phyloP scores from a whole-genome alignment of 2,329 filamentous ascomycete species.

The Pseudopithomyces chartarum region DNA sequence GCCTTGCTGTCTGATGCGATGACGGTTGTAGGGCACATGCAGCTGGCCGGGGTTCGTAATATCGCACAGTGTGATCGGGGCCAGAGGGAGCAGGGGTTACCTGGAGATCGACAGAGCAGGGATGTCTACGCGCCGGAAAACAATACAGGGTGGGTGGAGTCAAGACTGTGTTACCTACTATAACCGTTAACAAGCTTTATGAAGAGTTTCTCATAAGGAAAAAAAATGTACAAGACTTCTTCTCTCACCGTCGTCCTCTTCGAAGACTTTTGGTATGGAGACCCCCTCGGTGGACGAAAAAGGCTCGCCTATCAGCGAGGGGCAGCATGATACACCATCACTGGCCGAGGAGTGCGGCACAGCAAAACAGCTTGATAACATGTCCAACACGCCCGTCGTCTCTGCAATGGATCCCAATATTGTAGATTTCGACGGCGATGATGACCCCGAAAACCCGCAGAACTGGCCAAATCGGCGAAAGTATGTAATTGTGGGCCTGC shows the following conservation, averaged over 20 bases:
- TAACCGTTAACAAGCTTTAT: not conserved
- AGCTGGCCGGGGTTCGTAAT: not conserved
- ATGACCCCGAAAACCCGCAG: slow-evolving; percentile 31
- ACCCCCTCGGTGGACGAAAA: not conserved
- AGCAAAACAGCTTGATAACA: not conserved
- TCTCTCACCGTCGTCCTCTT: not conserved
- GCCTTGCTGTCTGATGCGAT: not conserved
- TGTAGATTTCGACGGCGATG: slow-evolving; percentile 14
- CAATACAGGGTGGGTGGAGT: not conserved
- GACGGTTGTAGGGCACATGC: not conserved
- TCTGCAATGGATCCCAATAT: not conserved
- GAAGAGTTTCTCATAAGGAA: not conserved
- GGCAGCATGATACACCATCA: not conserved
- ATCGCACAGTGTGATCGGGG: not conserved
- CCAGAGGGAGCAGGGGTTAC: not conserved
- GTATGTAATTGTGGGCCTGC: slow-evolving; percentile 21
- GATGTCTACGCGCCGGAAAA: not conserved
- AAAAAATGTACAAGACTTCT: not conserved
- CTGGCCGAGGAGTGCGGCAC: not conserved
- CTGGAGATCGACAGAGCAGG: not conserved
- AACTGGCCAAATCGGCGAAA: slow-evolving; percentile 30
- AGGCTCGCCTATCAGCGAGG: not conserved
- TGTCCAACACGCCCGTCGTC: not conserved
- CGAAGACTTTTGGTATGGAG: not conserved
- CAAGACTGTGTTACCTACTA: not conserved